Evolutionary conservation across 345 rosid species (phyloP), one percentile per base, ranked within the genome.

Genomic region (Hypericum perforatum): DNA sequence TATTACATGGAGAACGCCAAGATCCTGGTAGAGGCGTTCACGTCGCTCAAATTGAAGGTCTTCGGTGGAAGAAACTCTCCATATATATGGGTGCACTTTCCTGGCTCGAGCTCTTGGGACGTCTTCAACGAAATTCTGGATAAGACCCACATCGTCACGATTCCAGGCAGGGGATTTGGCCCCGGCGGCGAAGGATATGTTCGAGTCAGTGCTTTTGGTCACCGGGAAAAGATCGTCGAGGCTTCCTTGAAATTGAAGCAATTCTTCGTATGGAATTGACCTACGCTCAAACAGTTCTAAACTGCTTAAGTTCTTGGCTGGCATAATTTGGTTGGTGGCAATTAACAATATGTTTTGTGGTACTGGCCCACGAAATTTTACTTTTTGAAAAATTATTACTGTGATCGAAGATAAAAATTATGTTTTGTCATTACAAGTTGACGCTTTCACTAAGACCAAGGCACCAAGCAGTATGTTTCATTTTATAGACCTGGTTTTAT

Each of bases 111-210:
- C 46, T 85, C 92, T 11, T 85, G 97, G 97, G 76, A 79, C 14
- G 64, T 83, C 40, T 89, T 89, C 49, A 16, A 67, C 29, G 78
- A 85, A 62, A 81, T 89, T 51, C 78, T 89, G 5, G 92, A 81
- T 59, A 83, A 78, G 47, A 75, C 86, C 39, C 77, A 83, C 16
- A 66, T 89, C 22, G 70, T 76, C 36, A 85, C 89, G 0, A 71
- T 83, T 46, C 97, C 95, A 7, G 95, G 95, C 7, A 71, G 78
- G 8, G 86, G 92, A 13, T 85, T 89, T 15, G 95, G 95, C 39
- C 97, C 89, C 0, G 84, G 71, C 13, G 97, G 95, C 8, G 84
- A 78, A 57, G 97, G 72, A 61, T 81, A 72, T 47, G 53, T 89
- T 9, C 78, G 95, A 60, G 59, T 89, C n/a, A 74, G 90, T 60